Evolutionary conservation across 495 filamentous ascomycete species (phyloP).

Genomic region (Beverwykella pulmonaria): DNA sequence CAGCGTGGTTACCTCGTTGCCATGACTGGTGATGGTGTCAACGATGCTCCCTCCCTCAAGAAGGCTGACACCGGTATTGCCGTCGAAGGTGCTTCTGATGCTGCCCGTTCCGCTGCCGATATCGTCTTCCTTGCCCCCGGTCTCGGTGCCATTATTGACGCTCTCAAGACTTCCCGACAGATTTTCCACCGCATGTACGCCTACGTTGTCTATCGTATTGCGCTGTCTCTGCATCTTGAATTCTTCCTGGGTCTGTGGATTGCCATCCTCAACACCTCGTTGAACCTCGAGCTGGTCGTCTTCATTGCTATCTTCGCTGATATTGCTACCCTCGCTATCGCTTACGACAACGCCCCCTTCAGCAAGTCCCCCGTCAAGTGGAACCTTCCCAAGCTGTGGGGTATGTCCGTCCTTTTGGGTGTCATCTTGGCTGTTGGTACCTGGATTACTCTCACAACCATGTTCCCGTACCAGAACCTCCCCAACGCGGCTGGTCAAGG

Average conservation of each 20-base stretch:
- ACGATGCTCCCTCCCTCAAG: constrained; percentile 94
- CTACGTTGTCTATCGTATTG: constrained; percentile 95
- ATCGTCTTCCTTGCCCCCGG: constrained; percentile 88
- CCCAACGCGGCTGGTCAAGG: constrained; percentile 39
- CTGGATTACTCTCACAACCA: constrained; percentile 63
- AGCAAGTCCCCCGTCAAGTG: constrained; percentile 87
- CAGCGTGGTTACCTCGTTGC: constrained; percentile 95
- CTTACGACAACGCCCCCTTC: constrained; percentile 91
- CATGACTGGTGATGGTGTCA: constrained; percentile 98
- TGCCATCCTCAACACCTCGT: constrained; percentile 75
- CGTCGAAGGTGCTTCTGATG: constrained; percentile 90
- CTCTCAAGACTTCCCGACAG: constrained; percentile 89
- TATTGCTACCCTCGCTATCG: constrained; percentile 88
- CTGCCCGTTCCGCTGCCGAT: constrained; percentile 88
- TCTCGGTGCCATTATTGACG: constrained; percentile 89
- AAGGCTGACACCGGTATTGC: constrained; percentile 95
- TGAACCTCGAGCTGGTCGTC: constrained; percentile 85
- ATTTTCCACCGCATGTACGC: constrained; percentile 98
- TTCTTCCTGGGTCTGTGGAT: constrained; percentile 92
- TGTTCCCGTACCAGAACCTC: constrained; percentile 42
- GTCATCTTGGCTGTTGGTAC: constrained; percentile 77
- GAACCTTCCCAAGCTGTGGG: constrained; percentile 92
- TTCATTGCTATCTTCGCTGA: constrained; percentile 96
- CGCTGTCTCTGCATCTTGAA: constrained; percentile 85
- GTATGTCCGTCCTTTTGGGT: constrained; percentile 82